Conservation (phyloP, 2,329 filamentous ascomycete genomes). For the Fusarium tjaetaba region DNA sequence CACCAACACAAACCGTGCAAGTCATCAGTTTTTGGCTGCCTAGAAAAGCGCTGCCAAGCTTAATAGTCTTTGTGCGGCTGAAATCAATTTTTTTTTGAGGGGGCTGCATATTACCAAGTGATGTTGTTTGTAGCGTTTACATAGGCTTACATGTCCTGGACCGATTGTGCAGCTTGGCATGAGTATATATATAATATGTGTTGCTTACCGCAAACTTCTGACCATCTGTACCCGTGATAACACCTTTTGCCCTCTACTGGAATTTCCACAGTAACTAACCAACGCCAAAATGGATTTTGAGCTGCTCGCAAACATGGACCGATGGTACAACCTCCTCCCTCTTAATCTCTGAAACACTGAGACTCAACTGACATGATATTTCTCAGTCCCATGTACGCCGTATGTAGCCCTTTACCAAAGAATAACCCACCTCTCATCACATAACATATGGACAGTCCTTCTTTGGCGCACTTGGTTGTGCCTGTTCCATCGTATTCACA, state of each 20-base stretch:
- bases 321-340: slow-evolving; percentile 45
- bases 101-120: not conserved
- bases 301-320: slow-evolving; percentile 48
- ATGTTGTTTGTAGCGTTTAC: not conserved
- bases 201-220: not conserved
- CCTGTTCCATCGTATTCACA: slow-evolving; percentile 61
- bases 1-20: not conserved
- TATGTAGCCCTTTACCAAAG: slow-evolving; percentile 41
- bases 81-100: not conserved
- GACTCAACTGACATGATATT: not conserved
- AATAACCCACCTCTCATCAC: not conserved
- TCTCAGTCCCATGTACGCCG: slow-evolving; percentile 56
- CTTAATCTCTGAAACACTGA: not conserved
- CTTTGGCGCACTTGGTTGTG: slow-evolving; percentile 55
- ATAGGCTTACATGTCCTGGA: not conserved
- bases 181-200: not conserved
- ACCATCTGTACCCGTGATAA: not conserved
- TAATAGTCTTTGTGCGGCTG: not conserved
- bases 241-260: not conserved
- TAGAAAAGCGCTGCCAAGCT: not conserved
- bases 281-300: slow-evolving; percentile 44
- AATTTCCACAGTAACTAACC: not conserved
- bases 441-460: slow-evolving; percentile 46
- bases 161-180: not conserved
- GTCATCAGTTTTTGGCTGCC: slow-evolving; percentile 6